Evolutionary conservation across 1,284 basidiomycete species (phyloP).

Genomic region (Phylloporus sp.): DNA sequence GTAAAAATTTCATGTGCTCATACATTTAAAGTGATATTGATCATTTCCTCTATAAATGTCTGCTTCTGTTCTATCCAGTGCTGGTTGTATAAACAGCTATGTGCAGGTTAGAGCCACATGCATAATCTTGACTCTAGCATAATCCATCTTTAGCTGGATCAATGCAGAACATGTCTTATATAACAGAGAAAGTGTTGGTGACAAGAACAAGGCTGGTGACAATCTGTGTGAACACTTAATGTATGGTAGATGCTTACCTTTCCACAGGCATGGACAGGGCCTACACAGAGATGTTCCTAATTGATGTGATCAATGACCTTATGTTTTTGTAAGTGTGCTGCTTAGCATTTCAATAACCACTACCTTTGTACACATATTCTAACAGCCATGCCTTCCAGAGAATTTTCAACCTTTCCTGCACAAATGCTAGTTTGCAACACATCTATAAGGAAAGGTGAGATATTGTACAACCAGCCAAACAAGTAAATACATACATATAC

Average conservation of each 20-base stretch:
- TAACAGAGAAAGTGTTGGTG: no score
- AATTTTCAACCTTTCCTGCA: constrained; percentile 54
- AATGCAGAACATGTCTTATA: no score
- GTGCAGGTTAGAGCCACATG: constrained; percentile 52
- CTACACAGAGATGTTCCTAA: constrained; percentile 56
- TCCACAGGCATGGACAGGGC: constrained; percentile 57
- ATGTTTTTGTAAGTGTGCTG: background rate
- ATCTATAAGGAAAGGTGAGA: constrained; percentile 38
- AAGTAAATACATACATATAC: constrained; percentile 49
- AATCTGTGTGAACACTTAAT: no score
- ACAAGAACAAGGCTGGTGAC: no score
- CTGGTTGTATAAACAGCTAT: constrained; percentile 57
- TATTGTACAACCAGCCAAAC: background rate
- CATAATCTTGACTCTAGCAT: constrained; percentile 48
- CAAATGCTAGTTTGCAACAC: constrained; percentile 50
- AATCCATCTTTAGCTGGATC: constrained; percentile 62
- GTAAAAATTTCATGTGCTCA: no score
- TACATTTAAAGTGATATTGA: constrained; percentile 40
- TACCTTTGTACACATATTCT: constrained; percentile 54
- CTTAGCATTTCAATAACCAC: background rate
- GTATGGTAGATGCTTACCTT: constrained; percentile 38
- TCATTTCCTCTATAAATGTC: constrained; percentile 55
- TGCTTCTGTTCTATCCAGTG: constrained; percentile 58
- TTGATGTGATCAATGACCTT: constrained; percentile 50
- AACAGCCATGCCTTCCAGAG: constrained; percentile 49